Evolutionary conservation across 768 basidiomycete species (phyloP).

Genomic region (Rhizopogon sp.): DNA sequence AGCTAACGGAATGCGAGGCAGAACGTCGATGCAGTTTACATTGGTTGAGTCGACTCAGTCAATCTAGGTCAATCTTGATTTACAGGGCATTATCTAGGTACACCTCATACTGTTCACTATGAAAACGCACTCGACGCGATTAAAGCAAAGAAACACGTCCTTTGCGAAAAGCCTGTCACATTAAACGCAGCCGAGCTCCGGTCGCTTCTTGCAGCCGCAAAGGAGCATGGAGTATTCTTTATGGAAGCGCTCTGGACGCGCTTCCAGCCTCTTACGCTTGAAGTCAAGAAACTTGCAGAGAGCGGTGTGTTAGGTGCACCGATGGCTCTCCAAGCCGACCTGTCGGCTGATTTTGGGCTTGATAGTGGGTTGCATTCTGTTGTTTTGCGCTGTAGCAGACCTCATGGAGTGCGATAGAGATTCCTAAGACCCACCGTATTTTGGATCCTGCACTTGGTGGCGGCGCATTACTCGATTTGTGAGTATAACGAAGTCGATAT

Average conservation of each 20-base stretch:
- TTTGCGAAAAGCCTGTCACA: constrained; percentile 89
- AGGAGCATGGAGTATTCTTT: constrained; percentile 76
- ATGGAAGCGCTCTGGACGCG: constrained; percentile 93
- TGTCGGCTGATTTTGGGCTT: constrained; percentile 66
- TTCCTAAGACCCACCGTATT: constrained; percentile 68
- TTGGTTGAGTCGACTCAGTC: constrained; percentile 37
- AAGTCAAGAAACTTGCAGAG: constrained; percentile 60
- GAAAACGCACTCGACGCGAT: constrained; percentile 71
- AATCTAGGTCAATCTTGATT: neutral
- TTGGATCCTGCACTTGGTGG: constrained; percentile 78
- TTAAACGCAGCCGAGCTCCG: constrained; percentile 70
- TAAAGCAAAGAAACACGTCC: constrained; percentile 75
- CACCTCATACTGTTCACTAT: constrained; percentile 84
- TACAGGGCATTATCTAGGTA: constrained; percentile 39
- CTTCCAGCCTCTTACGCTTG: constrained; percentile 65
- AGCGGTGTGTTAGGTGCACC: constrained; percentile 63
- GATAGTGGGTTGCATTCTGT: constrained; percentile 38
- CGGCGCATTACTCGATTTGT: constrained; percentile 83
- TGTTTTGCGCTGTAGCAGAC: neutral
- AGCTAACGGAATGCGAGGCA: constrained; percentile 14
- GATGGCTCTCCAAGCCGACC: constrained; percentile 66
- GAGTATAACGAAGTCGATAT: constrained; percentile 20
- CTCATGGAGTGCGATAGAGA: constrained; percentile 34
- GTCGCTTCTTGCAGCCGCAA: constrained; percentile 69
- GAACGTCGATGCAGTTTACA: constrained; percentile 76